Evolutionary conservation across 2,329 filamentous ascomycete species (phyloP).

Genomic region (Colletotrichum tabaci): DNA sequence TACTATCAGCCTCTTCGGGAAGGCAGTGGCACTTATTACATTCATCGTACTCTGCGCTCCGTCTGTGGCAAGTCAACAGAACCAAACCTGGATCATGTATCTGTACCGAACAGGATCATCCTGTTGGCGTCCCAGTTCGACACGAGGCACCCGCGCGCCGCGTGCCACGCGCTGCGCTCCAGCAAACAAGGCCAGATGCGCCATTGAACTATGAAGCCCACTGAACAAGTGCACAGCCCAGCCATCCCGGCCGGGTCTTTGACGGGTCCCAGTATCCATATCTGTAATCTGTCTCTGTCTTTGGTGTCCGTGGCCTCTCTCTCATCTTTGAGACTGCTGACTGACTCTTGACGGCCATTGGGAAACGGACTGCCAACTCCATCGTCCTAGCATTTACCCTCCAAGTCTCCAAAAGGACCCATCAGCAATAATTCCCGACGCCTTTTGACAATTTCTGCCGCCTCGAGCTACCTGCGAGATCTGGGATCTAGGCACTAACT

Average conservation of each 20-base stretch:
- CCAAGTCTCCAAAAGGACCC: slow-evolving; percentile 7
- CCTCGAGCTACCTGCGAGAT: neutral
- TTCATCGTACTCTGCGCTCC: no score
- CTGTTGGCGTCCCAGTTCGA: neutral
- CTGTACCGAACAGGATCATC: slow-evolving; percentile 3
- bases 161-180: neutral
- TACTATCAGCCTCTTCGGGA: no score
- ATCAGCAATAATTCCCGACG: slow-evolving; percentile 25
- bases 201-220: slow-evolving; percentile 2
- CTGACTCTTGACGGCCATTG: neutral
- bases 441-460: neutral
- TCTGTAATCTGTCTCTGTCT: neutral
- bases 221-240: slow-evolving; percentile 24
- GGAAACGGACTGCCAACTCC: neutral
- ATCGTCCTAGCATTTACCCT: neutral
- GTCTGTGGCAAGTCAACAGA: neutral
- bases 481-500: slow-evolving; percentile 5
- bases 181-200: slow-evolving; percentile 4
- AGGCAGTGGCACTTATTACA: no score
- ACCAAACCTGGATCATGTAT: neutral
- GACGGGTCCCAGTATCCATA: neutral
- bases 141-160: neutral
- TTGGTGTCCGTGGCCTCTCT: neutral
- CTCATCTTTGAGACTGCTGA: neutral
- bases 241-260: slow-evolving; percentile 13